Percentiles rank a stretch among this genome's conserved stretches.
Evolutionary conservation across 2,329 filamentous ascomycete species (phyloP).

Genomic region (Cercospora berteroae): DNA sequence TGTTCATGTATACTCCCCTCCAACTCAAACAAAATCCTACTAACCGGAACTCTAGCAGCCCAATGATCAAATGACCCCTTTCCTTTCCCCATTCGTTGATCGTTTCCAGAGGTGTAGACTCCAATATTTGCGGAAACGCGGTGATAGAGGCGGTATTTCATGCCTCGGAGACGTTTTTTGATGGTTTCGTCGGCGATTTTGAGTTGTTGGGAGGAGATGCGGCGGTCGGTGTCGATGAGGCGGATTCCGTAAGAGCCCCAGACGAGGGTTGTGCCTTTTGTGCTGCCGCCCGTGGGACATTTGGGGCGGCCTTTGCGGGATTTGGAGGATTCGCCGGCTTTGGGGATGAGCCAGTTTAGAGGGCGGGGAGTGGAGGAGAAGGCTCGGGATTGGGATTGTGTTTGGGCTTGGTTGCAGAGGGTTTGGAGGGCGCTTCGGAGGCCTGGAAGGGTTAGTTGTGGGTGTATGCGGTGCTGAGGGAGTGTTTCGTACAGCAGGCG

Average conservation of each 20-base stretch:
- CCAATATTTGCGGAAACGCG: conserved; percentile 88
- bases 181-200: conserved; percentile 94
- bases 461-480: background rate
- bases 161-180: conserved; percentile 78
- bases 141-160: conserved; percentile 91
- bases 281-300: conserved; percentile 85
- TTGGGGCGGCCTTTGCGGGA: conserved; percentile 83
- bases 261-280: conserved; percentile 88
- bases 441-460: conserved; percentile 37
- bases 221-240: conserved; percentile 88
- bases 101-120: conserved; percentile 93
- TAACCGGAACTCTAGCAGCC: conserved; percentile 86
- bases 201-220: conserved; percentile 81
- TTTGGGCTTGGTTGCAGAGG: conserved; percentile 27
- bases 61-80: conserved; percentile 97
- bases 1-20: conserved; percentile 93
- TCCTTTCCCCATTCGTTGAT: conserved; percentile 98
- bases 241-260: conserved; percentile 96
- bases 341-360: conserved; percentile 79
- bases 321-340: conserved; percentile 77
- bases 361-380: conserved; percentile 31
- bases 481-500: conserved; percentile 30
- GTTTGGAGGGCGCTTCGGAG: conserved; percentile 34
- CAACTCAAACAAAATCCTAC: conserved; percentile 87
- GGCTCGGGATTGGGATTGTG: conserved; percentile 25